Conservation (phyloP, 495 filamentous ascomycete species). For the Hyaloscypha finlandica region DNA sequence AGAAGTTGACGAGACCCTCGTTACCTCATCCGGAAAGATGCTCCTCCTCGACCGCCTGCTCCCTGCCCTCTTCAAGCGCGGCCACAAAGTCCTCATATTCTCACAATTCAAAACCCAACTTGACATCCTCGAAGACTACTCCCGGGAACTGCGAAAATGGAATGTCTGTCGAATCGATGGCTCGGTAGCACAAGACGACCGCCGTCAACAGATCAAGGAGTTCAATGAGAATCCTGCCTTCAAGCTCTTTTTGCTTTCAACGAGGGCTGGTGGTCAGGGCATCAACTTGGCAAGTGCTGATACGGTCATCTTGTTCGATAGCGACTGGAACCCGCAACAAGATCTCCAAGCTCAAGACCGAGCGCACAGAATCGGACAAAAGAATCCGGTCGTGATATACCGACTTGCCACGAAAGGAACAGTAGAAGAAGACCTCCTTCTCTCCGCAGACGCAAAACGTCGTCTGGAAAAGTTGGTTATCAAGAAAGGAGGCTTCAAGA, state of each 20-base stretch:
- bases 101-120: constrained; percentile 95
- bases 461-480: constrained; percentile 93
- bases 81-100: constrained; percentile 94
- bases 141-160: constrained; percentile 69
- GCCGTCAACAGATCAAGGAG: constrained; percentile 77
- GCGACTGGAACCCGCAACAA: constrained; percentile 97
- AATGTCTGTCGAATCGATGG: constrained; percentile 90
- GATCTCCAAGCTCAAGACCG: constrained; percentile 96
- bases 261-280: constrained; percentile 89
- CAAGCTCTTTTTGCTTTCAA: constrained; percentile 85
- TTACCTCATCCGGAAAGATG: constrained; percentile 93
- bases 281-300: constrained; percentile 98
- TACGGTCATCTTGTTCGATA: constrained; percentile 95
- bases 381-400: constrained; percentile 89
- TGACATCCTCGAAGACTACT: constrained; percentile 89
- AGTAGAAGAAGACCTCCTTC: constrained; percentile 84
- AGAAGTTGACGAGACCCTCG: constrained; percentile 70
- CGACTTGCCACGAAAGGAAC: constrained; percentile 91
- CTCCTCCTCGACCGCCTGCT: constrained; percentile 86
- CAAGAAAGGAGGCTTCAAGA: constrained; percentile 78
- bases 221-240: constrained; percentile 75
- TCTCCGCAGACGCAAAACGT: constrained; percentile 91
- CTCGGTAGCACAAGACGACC: constrained; percentile 74
- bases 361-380: constrained; percentile 93
- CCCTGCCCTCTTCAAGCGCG: constrained; percentile 68